Conservation (phyloP, 495 filamentous ascomycete genomes). For the Lasiosphaeriaceae sp. region DNA sequence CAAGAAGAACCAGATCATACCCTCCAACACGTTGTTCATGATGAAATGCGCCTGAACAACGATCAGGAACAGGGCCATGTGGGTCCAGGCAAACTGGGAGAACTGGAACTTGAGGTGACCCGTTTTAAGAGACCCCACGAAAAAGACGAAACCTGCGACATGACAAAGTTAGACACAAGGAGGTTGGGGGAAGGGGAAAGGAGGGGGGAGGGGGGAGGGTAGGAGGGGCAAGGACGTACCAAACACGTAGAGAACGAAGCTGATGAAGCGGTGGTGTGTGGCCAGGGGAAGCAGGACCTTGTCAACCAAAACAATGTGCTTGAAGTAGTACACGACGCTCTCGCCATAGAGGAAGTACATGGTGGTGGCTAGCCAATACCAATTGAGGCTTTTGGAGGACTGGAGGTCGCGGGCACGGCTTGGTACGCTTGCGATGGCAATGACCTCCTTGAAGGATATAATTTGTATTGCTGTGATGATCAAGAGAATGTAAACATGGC, state of each 20-base stretch:
- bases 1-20: constrained; percentile 99
- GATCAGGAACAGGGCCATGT: constrained; percentile 98
- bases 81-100: constrained; percentile 98
- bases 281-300: constrained; percentile 87
- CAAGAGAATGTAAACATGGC: constrained; percentile 93
- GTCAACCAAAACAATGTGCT: constrained; percentile 95
- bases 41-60: constrained; percentile 98
- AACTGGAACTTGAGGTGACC: constrained; percentile 98
- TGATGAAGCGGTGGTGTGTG: constrained; percentile 97
- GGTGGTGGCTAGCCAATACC: constrained; percentile 97
- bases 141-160: constrained; percentile 87
- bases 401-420: constrained; percentile 84
- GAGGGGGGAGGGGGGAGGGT: not conserved
- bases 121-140: constrained; percentile 91
- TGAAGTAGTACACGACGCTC: constrained; percentile 99
- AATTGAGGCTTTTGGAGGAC: constrained; percentile 94
- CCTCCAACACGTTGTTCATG: constrained; percentile 99
- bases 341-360: constrained; percentile 99
- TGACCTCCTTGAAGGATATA: constrained; percentile 98
- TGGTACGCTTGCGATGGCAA: constrained; percentile 93
- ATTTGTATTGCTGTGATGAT: constrained; percentile 93
- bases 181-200: not conserved
- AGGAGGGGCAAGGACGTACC: constrained; percentile 51
- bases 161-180: not conserved
- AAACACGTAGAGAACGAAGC: constrained; percentile 95